Conservation (phyloP, 805 yeast species). For the Hermanozyma aechmeae region DNA sequence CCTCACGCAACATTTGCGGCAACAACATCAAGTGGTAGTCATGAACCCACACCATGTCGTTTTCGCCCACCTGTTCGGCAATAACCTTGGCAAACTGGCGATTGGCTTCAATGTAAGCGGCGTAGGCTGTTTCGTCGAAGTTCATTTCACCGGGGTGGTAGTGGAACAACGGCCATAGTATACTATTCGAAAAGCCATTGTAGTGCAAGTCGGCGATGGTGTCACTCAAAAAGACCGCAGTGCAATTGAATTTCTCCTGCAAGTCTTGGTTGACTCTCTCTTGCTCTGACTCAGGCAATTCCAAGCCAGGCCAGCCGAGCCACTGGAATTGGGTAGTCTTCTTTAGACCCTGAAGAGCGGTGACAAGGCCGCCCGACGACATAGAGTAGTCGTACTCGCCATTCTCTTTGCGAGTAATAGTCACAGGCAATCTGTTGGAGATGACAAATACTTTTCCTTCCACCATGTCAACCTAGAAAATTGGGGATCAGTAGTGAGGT, state of each 20-base stretch:
- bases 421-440: constrained; percentile 91
- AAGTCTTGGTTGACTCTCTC: constrained; percentile 61
- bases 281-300: constrained; percentile 71
- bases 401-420: constrained; percentile 55
- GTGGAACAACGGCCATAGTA: constrained; percentile 96
- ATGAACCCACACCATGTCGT: constrained; percentile 94
- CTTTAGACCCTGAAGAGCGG: constrained; percentile 88
- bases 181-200: constrained; percentile 91
- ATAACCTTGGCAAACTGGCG: constrained; percentile 69
- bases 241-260: constrained; percentile 71
- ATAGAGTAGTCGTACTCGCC: constrained; percentile 74
- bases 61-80: constrained; percentile 59
- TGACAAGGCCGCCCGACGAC: constrained; percentile 97
- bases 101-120: constrained; percentile 93
- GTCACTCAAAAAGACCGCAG: constrained; percentile 82
- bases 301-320: constrained; percentile 96
- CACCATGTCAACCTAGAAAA: too few species aligned
- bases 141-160: constrained; percentile 99
- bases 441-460: constrained; percentile 78
- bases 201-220: constrained; percentile 92
- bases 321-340: constrained; percentile 81
- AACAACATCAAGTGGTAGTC: constrained; percentile 95
- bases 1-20: constrained; percentile 76
- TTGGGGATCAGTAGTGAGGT: too few species aligned
- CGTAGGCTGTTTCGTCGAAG: constrained; percentile 97